Evolutionary conservation across 345 rosid genomes (phyloP).

Genomic region (Kernera saxatilis): DNA sequence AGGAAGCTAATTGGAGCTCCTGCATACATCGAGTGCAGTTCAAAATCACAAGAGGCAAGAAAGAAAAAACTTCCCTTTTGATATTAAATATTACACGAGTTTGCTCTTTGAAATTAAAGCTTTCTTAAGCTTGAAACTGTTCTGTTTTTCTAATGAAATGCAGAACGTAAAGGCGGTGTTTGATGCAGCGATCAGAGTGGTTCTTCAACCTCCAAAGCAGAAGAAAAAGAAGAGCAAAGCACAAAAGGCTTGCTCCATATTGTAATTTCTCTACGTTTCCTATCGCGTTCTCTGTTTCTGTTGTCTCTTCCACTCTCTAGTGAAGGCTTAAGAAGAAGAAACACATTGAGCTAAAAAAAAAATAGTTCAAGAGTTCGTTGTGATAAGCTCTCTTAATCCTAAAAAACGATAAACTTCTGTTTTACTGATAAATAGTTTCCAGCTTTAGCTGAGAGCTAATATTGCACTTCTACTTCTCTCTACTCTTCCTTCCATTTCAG

Average conservation of each 20-base stretch:
- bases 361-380: slow-evolving; percentile 4
- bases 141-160: not conserved
- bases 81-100: not conserved
- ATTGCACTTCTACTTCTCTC: not conserved
- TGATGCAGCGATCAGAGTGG: slow-evolving; percentile 89
- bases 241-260: slow-evolving; percentile 81
- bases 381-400: slow-evolving; percentile 17
- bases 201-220: slow-evolving; percentile 91
- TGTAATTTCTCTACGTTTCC: slow-evolving; percentile 39
- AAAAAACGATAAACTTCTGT: not conserved
- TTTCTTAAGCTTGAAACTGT: not conserved
- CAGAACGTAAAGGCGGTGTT: slow-evolving; percentile 95
- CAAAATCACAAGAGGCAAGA: slow-evolving; percentile 84
- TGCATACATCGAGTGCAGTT: slow-evolving; percentile 91
- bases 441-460: slow-evolving; percentile 20
- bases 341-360: slow-evolving; percentile 8
- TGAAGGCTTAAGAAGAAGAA: slow-evolving; percentile 12
- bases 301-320: slow-evolving; percentile 9
- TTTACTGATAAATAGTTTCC: slow-evolving; percentile 9
- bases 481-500: not conserved
- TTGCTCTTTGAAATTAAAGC: not conserved
- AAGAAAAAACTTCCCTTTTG: not conserved
- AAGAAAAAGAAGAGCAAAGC: slow-evolving; percentile 88
- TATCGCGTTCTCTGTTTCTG: not conserved
- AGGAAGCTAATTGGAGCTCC: slow-evolving; percentile 75